These are phyloP conservation scores for Apostasia shenzhenica DNA, from an alignment of 106 monocot species.

Conservation along the genomic window DNA sequence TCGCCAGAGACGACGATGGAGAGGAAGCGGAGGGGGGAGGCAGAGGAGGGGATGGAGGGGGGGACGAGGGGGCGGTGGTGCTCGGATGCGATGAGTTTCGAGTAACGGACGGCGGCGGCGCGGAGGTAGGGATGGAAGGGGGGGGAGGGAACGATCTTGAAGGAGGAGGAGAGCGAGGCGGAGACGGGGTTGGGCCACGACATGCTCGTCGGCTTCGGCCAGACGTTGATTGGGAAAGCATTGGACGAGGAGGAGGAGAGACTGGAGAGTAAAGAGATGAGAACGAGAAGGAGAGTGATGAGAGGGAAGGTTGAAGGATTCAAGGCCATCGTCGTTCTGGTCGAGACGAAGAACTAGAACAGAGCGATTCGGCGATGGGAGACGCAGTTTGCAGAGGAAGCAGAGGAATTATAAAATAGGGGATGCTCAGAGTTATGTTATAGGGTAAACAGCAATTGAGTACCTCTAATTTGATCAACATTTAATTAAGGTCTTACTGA, in stretches of 20 bases:
- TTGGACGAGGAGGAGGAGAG: not conserved
- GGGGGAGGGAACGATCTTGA: slow-evolving; percentile 51
- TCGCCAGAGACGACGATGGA: slow-evolving; percentile 35
- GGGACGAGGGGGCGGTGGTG: slow-evolving; percentile 22
- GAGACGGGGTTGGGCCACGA: slow-evolving; percentile 29
- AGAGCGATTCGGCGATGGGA: too few species aligned
- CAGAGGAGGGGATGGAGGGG: not conserved
- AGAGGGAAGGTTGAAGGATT: not conserved
- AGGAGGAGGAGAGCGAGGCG: slow-evolving; percentile 50
- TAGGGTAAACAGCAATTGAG: too few species aligned
- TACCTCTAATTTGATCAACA: too few species aligned
- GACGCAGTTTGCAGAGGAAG: too few species aligned
- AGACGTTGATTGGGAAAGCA: slow-evolving; percentile 34
- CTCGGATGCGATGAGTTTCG: not conserved
- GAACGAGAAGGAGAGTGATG: slow-evolving; percentile 1
- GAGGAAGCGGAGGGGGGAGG: slow-evolving; percentile 14
- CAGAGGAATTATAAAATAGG: too few species aligned
- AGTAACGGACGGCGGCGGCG: slow-evolving; percentile 24
- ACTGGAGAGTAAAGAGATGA: not conserved
- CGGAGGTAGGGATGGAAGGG: slow-evolving; percentile 30
- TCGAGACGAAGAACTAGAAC: too few species aligned
- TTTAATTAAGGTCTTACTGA: too few species aligned
- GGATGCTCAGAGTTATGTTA: too few species aligned
- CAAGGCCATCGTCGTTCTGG: too few species aligned
- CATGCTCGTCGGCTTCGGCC: slow-evolving; percentile 64